Evolutionary conservation across 2,329 filamentous ascomycete genomes (phyloP), one percentile per base, ranked within the genome.

Genomic region (Kalmusia sp.): DNA sequence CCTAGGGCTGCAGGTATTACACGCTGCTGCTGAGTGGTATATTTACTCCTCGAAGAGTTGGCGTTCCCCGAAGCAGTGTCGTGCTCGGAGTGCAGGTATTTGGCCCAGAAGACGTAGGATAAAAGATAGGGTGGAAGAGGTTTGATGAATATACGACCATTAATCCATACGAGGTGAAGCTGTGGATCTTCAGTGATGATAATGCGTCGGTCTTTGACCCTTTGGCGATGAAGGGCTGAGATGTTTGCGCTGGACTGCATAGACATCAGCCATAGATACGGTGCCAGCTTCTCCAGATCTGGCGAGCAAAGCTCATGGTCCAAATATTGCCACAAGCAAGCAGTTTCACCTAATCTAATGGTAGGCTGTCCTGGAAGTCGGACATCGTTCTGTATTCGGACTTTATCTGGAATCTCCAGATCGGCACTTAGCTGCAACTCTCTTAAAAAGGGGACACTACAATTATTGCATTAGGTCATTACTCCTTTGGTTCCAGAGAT

Each of bases 1-100:
- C 78, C 77, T 21, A 39, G 38, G 15, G 61, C 59, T 49, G 59
- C 58, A n/a, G n/a, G n/a, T n/a, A n/a, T n/a, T n/a, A n/a, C n/a
- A n/a, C n/a, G n/a, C n/a, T n/a, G n/a, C n/a, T n/a, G n/a, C n/a
- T n/a, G n/a, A n/a, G n/a, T n/a, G n/a, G n/a, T n/a, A n/a, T n/a
- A n/a, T 46, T 55, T 59, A 46, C 50, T 44, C 37, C 62, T 52
- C 11, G 52, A 41, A 37, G 31, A 48, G 15, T 31, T 48, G 28
- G 33, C 31, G 25, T 52, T 31, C 17, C 49, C 52, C 15, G 55
- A 25, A n/a, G n/a, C n/a, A n/a, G n/a, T n/a, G n/a, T n/a, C n/a
- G 34, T 25, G 37, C 15, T 53, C 15, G 25, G 51, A 48, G 14
- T 47, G 34, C 6, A 59, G 28, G 21, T 44, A 52, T 5, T 6